A percentile compares a stretch with the other conserved stretches of the same genome.
phyloP scores from a whole-genome alignment of 148 eudicot genomes.

The Amaranthus cruentus region DNA sequence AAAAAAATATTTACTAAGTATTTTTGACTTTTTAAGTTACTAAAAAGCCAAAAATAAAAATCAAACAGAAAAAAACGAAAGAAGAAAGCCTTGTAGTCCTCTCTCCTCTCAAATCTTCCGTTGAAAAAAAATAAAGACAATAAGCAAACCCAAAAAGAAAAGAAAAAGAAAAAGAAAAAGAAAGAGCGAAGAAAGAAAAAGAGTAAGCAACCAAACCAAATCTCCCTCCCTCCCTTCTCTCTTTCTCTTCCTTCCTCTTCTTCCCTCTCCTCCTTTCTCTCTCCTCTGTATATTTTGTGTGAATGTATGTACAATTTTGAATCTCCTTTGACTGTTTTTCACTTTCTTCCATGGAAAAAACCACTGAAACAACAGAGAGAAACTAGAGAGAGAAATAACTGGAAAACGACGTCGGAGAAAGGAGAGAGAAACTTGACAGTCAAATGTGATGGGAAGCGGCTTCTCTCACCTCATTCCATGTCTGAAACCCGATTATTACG shows the following conservation, averaged over 20 bases:
- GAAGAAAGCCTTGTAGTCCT: too few species aligned
- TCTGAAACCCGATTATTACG: slow-evolving; percentile 43
- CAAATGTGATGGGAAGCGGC: slow-evolving; percentile 82
- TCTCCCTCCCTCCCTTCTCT: neutral
- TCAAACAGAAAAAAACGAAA: too few species aligned
- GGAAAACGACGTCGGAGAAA: neutral
- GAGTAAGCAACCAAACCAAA: neutral
- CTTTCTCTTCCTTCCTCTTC: neutral
- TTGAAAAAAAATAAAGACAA: too few species aligned
- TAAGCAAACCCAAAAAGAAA: neutral
- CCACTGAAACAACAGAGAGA: too few species aligned
- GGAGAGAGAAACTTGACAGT: neutral
- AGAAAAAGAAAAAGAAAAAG: neutral
- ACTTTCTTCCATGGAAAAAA: neutral
- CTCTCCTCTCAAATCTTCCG: slow-evolving; percentile 3
- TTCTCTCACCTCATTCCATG: slow-evolving; percentile 83
- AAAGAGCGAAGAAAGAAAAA: neutral
- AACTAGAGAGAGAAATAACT: neutral
- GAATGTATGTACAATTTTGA: slow-evolving; percentile 12
- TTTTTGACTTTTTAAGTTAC: too few species aligned
- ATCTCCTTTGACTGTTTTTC: slow-evolving; percentile 17
- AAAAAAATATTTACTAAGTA: too few species aligned
- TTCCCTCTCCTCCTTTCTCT: neutral
- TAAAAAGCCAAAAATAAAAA: too few species aligned
- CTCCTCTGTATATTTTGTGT: slow-evolving; percentile 2